Percentiles rank a stretch among this genome's conserved stretches.
phyloP scores from a whole-genome alignment of 495 filamentous ascomycete species.

The Penicillium taxi region DNA sequence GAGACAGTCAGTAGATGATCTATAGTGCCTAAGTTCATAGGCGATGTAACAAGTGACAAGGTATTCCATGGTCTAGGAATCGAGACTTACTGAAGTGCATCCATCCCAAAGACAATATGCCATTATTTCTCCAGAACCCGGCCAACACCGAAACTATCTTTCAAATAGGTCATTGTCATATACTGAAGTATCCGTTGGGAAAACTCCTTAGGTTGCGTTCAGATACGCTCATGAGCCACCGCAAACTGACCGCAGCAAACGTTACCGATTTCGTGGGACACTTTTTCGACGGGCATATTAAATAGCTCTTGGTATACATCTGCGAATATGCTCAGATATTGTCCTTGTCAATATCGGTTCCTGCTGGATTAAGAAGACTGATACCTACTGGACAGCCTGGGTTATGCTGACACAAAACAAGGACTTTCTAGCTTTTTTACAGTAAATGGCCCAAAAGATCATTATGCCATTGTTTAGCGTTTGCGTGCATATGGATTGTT shows the following conservation, averaged over 20 bases:
- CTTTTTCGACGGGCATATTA: slow-evolving; percentile 16
- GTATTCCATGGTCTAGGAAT: too few species aligned
- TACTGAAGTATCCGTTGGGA: slow-evolving; percentile 39
- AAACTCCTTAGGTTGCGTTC: slow-evolving; percentile 27
- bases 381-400: slow-evolving; percentile 32
- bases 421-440: slow-evolving; percentile 20
- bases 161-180: slow-evolving; percentile 25
- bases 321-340: slow-evolving; percentile 29
- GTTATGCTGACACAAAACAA: slow-evolving; percentile 26
- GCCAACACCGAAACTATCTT: slow-evolving; percentile 33
- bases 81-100: slow-evolving; percentile 28
- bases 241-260: slow-evolving; percentile 47
- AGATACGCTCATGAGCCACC: slow-evolving; percentile 34
- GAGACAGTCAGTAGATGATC: too few species aligned
- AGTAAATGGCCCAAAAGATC: slow-evolving; percentile 33
- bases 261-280: slow-evolving; percentile 33
- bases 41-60: too few species aligned
- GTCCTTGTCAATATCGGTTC: slow-evolving; percentile 27
- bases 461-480: slow-evolving; percentile 38
- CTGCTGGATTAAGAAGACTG: slow-evolving; percentile 22
- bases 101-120: slow-evolving; percentile 38
- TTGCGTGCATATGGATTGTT: slow-evolving; percentile 36
- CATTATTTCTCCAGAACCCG: slow-evolving; percentile 39
- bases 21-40: too few species aligned
- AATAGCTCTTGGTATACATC: slow-evolving; percentile 30